Evolutionary conservation across 1,284 basidiomycete genomes (phyloP).

Genomic region (Cutaneotrichosporon dermatis): DNA sequence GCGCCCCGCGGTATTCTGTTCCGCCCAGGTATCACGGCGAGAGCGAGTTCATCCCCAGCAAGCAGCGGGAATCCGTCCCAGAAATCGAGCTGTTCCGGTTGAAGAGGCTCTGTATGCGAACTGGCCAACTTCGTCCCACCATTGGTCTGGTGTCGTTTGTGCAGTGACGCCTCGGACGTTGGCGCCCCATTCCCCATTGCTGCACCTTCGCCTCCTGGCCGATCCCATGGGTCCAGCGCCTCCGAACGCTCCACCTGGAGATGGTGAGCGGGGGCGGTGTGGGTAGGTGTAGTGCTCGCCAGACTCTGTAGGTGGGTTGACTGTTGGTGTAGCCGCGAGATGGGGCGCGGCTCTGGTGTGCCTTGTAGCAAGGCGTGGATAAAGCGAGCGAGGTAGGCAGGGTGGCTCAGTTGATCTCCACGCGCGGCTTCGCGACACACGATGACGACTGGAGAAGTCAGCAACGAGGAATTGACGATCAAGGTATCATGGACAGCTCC

Average conservation of each 20-base stretch:
- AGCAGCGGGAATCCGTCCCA: slow-evolving; percentile 23
- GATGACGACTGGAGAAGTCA: slow-evolving; percentile 15
- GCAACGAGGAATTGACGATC: no score
- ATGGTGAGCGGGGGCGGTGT: neutral
- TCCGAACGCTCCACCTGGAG: neutral
- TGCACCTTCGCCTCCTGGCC: no score
- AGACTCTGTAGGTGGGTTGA: slow-evolving; percentile 1
- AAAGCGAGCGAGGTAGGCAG: slow-evolving; percentile 22
- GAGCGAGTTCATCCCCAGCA: slow-evolving; percentile 19
- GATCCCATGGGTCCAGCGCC: no score
- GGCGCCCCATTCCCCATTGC: no score
- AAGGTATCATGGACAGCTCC: no score
- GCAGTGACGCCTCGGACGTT: neutral
- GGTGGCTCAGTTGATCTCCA: slow-evolving; percentile 19
- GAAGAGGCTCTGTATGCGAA: slow-evolving; percentile 17
- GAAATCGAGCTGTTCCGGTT: slow-evolving; percentile 18
- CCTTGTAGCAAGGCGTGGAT: slow-evolving; percentile 23
- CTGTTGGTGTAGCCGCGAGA: slow-evolving; percentile 9
- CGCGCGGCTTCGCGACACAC: slow-evolving; percentile 23
- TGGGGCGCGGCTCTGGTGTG: slow-evolving; percentile 16
- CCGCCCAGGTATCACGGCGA: neutral
- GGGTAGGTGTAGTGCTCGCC: neutral
- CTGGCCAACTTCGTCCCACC: slow-evolving; percentile 22
- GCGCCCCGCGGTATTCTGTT: neutral
- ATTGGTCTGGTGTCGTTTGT: slow-evolving; percentile 19